Percentiles rank a stretch among this genome's conserved stretches.
Evolutionary conservation across 1,284 basidiomycete species (phyloP).

Genomic region (Tilletia caries): DNA sequence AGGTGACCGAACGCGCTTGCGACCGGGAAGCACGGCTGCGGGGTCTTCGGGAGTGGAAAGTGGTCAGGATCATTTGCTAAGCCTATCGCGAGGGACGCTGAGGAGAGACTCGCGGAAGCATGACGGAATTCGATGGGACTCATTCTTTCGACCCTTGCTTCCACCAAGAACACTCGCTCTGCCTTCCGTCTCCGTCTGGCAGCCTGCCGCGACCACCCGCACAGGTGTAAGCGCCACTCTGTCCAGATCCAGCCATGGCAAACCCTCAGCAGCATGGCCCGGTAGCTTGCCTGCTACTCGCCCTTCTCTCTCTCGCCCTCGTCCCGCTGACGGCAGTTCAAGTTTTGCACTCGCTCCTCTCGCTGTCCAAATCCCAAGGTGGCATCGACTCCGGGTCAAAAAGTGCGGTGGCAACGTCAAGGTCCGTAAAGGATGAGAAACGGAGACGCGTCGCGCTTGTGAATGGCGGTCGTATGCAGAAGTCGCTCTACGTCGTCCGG

Average conservation of each 20-base stretch:
- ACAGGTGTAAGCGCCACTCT: no score
- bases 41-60: not conserved
- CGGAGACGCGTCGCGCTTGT: slow-evolving; percentile 47
- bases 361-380: not conserved
- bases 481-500: slow-evolving; percentile 55
- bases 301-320: not conserved
- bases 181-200: no score
- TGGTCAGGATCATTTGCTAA: not conserved
- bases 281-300: not conserved
- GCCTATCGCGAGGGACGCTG: not conserved
- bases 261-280: not conserved
- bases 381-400: not conserved
- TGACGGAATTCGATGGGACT: no score
- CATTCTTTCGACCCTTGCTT: no score
- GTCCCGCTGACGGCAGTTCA: not conserved
- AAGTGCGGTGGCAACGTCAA: not conserved
- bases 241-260: no score
- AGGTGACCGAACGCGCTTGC: not conserved
- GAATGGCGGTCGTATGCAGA: slow-evolving; percentile 57
- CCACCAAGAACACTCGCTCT: no score
- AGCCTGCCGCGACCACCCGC: no score
- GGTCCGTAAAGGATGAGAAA: not conserved
- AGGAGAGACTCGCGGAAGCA: no score
- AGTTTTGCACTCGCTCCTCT: not conserved
- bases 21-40: not conserved